Base-by-base conservation (phyloP, 306 rosid species). In the Ceratonia siliqua region DNA sequence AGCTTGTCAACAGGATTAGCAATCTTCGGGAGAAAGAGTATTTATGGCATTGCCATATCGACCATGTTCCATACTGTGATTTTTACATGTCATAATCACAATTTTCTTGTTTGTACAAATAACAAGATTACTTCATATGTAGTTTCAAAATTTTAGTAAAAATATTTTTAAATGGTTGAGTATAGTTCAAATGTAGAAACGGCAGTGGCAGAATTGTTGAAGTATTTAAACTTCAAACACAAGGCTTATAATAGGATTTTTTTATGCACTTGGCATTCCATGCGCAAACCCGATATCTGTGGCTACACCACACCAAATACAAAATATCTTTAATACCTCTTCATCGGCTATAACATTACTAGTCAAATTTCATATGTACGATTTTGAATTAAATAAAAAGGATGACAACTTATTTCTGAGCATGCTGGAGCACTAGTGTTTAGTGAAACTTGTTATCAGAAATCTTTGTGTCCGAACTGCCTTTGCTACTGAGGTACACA, bases 1-100 rank as follows among this genome's bases (percentile, higher is more conserved):
- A 52, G 24, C 42, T 63, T 24, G 27, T 58, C 24, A 46, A 27
- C 59, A 33, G 46, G 45, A 39, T 54, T 66, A 76, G 55, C 41
- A 30, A 42, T 20, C 38, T 55, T 66, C 50, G 4, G 10, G 64
- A 48, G 64, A 46, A n/a, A 18, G 17, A 38, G 8, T 50, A 67
- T 18, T 75, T 39, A n/a, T 65, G 63, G 46, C 20, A 2, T 68
- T 22, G 38, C 39, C 42, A 21, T 24, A 27, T n/a, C 54, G 24
- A 22, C 21, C 25, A 6, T 69, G 30, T 57, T 36, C 18, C 28
- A 7, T 25, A 13, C 38, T 61, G 33, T 76, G 36, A 45, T 36
- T 8, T 24, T 68, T 56, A 68, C n/a, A 7, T 33, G 43, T 59
- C 22, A 13, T 61, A 20, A 28, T 41, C 4, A 18, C 20, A 49